Base-by-base conservation (phyloP, 805 yeast genomes). In the Lipomyces starkeyi region DNA sequence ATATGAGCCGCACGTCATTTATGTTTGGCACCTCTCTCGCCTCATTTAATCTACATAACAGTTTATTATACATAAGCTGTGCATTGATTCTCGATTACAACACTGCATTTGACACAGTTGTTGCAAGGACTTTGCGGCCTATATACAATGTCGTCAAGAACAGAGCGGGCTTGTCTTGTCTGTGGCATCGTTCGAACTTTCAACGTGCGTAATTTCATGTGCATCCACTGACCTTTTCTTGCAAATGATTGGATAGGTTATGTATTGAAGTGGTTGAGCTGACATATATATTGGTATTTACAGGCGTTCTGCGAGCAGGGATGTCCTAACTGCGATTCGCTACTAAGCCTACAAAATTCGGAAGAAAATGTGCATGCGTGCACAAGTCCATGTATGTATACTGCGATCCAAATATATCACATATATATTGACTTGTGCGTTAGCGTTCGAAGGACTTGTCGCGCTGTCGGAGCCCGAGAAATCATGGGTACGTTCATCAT, bases 101-200 rank as follows among this genome's bases (percentile, higher is more conserved):
- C 3, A 11, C 40, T 37, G 40, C 40, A 37, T 8, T 37, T 13
- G 40, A 29, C 7, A 5, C 5, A 29, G 7, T 37, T 37, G 0
- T 37, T 9, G 40, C 13, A 14, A 5, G 43, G 6, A 13, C 2
- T 43, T 43, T 43, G 49, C 49, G 8, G 22, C 20, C 11, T 43
- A 43, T 7, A 43, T 43, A 7, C 22, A 4, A 61, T 61, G 65
- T 61, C 65, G 35, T 20, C 60, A 8, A 53, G 88, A 80, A 84
- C 89, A 9, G 97, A 93, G 71, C 87, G 99, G 83, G 98, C 98
- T 7, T 94, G 99, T 76, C 91, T 94, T 97, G 85, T 95, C 67
- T 94, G 99, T 80, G 98, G 98, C 3, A 85, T 94, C 64, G 91
- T 94, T 64, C 97, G 91, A 76, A 87, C 97, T 4, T 85, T 90